Evolutionary conservation across 805 yeast genomes (phyloP).

Genomic region (Candida peoriensis): DNA sequence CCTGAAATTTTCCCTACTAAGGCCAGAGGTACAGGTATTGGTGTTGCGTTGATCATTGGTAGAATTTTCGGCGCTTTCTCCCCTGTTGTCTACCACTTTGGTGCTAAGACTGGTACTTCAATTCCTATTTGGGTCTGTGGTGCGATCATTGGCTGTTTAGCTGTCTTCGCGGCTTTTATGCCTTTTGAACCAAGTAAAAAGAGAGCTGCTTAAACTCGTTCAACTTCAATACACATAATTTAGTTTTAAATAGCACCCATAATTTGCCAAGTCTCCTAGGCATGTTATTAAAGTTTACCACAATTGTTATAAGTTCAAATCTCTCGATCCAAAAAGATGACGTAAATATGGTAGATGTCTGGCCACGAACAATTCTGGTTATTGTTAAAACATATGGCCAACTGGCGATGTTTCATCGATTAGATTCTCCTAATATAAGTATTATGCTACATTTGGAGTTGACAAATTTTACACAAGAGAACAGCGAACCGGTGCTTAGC

Average conservation of each 20-base stretch:
- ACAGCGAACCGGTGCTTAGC: no score
- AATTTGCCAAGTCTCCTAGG: no score
- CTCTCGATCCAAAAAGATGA: no score
- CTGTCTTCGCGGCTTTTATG: conserved; percentile 38
- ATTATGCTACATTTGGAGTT: no score
- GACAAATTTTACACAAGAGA: no score
- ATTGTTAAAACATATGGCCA: conserved; percentile 1
- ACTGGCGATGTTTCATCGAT: neutral
- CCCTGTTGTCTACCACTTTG: conserved; percentile 45
- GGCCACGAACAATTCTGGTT: neutral
- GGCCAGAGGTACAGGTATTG: conserved; percentile 54
- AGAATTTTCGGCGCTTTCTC: conserved; percentile 51
- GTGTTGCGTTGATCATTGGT: conserved; percentile 48
- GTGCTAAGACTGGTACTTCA: conserved; percentile 27
- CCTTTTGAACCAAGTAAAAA: conserved; percentile 45
- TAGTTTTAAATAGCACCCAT: no score
- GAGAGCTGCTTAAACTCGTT: conserved; percentile 12
- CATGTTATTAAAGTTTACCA: no score
- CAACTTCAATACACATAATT: no score
- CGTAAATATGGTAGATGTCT: no score
- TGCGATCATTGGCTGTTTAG: conserved; percentile 43
- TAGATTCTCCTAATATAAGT: no score
- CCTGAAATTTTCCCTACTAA: conserved; percentile 56
- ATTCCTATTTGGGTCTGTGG: conserved; percentile 32
- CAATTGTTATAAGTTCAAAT: no score